Evolutionary conservation across 169 alveolate species (phyloP).

Genomic region (Eimeria sp.): DNA sequence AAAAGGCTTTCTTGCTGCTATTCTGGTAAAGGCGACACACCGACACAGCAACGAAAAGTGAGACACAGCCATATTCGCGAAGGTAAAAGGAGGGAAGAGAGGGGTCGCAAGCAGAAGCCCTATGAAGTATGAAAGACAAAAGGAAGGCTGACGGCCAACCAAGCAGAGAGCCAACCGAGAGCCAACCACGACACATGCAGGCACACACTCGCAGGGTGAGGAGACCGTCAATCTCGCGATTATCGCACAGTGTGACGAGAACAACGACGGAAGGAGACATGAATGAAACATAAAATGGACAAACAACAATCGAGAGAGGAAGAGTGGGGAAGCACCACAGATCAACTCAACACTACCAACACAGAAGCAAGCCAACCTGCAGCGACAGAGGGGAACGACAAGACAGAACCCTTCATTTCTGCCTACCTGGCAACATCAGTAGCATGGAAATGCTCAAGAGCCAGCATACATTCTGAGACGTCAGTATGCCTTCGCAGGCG

Average conservation of each 20-base stretch:
- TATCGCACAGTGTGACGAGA: background rate
- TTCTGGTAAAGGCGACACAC: slow-evolving; percentile 8
- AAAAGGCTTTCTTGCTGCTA: slow-evolving; percentile 28
- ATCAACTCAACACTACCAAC: too few species aligned
- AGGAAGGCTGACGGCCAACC: background rate
- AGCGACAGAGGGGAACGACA: background rate
- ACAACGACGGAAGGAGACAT: background rate
- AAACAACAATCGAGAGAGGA: background rate
- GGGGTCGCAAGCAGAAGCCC: background rate
- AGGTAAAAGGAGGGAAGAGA: background rate
- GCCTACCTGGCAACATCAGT: slow-evolving; percentile 17
- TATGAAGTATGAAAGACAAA: background rate
- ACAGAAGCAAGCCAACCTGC: background rate
- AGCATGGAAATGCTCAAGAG: slow-evolving; percentile 14
- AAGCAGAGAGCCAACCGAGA: too few species aligned
- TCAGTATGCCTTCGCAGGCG: slow-evolving; percentile 44
- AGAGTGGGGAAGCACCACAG: background rate
- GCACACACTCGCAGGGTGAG: too few species aligned
- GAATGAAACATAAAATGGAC: background rate
- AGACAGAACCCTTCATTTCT: background rate
- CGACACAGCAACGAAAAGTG: background rate
- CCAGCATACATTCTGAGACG: slow-evolving; percentile 22
- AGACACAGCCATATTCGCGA: background rate
- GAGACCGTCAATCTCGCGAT: background rate
- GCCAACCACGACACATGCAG: too few species aligned